Conservation (phyloP, 1,284 basidiomycete genomes). For the Phaffia rhodozyma region DNA sequence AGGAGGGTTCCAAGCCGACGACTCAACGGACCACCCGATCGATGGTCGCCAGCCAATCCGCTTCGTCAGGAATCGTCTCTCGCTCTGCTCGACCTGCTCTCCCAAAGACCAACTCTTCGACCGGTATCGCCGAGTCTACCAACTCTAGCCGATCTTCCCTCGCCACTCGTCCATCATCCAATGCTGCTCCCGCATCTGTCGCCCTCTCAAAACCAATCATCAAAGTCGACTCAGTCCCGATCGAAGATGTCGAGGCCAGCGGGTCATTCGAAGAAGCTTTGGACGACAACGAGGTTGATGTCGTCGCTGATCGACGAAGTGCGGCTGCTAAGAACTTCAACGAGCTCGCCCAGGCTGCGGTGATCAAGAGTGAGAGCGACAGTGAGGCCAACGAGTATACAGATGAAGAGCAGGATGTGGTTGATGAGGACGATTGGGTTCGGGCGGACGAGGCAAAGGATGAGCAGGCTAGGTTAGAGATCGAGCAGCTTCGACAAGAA, state of each 20-base stretch:
- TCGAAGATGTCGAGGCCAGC: slow-evolving; percentile 9
- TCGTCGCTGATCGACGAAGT: too few relatives aligned
- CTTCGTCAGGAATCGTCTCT: neutral
- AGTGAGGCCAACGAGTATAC: neutral
- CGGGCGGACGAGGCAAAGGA: slow-evolving; percentile 1
- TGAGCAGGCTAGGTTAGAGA: slow-evolving; percentile 19
- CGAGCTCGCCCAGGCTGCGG: slow-evolving; percentile 2
- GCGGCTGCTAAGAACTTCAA: neutral
- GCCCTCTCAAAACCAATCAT: slow-evolving; percentile 9
- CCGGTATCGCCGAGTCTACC: slow-evolving; percentile 2
- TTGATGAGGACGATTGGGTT: slow-evolving; percentile 12
- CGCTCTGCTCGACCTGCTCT: neutral
- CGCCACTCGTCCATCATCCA: neutral
- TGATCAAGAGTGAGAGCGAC: slow-evolving; percentile 5
- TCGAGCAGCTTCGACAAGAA: slow-evolving; percentile 28
- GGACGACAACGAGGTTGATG: neutral
- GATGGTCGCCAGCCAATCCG: neutral
- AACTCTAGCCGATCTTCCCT: neutral
- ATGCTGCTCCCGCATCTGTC: neutral
- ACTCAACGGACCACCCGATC: slow-evolving; percentile 2
- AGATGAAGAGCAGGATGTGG: slow-evolving; percentile 5
- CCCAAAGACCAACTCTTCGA: slow-evolving; percentile 7
- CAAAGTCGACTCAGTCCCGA: slow-evolving; percentile 2
- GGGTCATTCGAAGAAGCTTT: neutral
- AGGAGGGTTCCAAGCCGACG: slow-evolving; percentile 3